Evolutionary conservation across 208 protist species (phyloP).

Genomic region (Lotmaria passim): DNA sequence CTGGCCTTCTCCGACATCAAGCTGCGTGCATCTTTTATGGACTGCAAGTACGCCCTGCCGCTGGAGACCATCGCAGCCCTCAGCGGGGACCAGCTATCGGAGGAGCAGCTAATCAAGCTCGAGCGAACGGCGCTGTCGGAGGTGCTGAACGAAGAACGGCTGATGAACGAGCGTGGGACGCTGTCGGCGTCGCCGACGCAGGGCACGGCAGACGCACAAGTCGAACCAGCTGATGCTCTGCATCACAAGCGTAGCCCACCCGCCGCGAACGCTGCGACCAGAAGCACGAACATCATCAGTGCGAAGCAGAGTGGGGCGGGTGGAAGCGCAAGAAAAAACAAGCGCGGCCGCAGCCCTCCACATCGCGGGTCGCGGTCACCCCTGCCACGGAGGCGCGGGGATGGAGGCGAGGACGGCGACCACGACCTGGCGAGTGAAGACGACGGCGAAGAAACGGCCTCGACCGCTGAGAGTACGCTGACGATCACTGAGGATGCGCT

Average conservation of each 20-base stretch:
- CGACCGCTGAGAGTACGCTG: conserved; percentile 17
- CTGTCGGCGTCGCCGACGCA: background rate
- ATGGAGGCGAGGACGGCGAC: background rate
- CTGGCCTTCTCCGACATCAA: conserved; percentile 66
- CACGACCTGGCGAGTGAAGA: conserved; percentile 15
- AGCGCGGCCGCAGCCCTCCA: conserved; percentile 1
- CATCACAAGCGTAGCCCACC: too few relatives aligned
- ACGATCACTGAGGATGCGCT: conserved; percentile 20
- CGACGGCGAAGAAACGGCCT: conserved; percentile 8
- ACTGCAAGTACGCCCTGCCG: conserved; percentile 73
- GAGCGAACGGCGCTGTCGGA: conserved; percentile 87
- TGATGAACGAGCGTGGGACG: background rate
- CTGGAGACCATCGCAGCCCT: conserved; percentile 83
- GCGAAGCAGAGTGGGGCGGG: background rate
- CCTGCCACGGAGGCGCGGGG: background rate
- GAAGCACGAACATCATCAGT: too few relatives aligned
- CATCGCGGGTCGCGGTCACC: conserved; percentile 11
- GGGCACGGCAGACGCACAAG: background rate
- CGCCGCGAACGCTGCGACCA: too few relatives aligned
- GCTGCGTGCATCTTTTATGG: conserved; percentile 59
- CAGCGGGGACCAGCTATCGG: conserved; percentile 69
- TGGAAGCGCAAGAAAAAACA: background rate
- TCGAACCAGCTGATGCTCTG: background rate
- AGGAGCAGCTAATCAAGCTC: conserved; percentile 91
- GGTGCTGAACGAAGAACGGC: conserved; percentile 58